Evolutionary conservation across 1,139 yeast species (phyloP).

Genomic region (Taphrina populina): DNA sequence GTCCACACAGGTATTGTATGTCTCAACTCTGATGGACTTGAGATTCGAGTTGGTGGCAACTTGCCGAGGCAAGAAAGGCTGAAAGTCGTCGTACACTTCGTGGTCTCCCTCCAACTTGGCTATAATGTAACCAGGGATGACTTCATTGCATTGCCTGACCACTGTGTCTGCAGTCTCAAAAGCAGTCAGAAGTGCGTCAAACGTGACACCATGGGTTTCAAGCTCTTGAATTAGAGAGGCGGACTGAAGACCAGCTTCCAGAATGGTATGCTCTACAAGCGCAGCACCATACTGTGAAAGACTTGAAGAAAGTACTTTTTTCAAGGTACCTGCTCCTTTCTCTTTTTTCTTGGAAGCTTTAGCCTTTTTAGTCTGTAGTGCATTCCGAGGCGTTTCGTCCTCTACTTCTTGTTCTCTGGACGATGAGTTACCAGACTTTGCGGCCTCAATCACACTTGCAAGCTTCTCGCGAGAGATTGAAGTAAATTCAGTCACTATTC

Average conservation of each 20-base stretch:
- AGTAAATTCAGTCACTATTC: constrained; percentile 20
- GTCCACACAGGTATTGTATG: constrained; percentile 81
- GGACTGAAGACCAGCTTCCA: constrained; percentile 36
- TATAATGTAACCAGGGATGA: constrained; percentile 62
- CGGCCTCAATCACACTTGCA: constrained; percentile 9
- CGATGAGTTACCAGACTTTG: background rate
- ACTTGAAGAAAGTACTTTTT: constrained; percentile 66
- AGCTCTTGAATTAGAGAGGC: constrained; percentile 51
- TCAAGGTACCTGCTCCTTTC: constrained; percentile 55
- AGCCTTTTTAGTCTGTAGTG: constrained; percentile 12
- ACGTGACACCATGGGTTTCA: constrained; percentile 45
- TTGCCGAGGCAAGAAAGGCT: constrained; percentile 70
- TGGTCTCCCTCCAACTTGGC: constrained; percentile 51
- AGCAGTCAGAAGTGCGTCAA: constrained; percentile 47
- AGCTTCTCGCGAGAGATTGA: constrained; percentile 29
- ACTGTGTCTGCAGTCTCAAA: constrained; percentile 55
- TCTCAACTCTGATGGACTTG: constrained; percentile 50
- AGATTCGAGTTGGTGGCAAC: constrained; percentile 42
- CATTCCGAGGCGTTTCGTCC: constrained; percentile 18
- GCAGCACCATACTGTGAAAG: constrained; percentile 78
- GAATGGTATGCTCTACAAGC: constrained; percentile 57
- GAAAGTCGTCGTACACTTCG: constrained; percentile 67
- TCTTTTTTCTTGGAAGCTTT: constrained; percentile 23
- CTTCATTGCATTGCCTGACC: constrained; percentile 41
- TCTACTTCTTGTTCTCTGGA: constrained; percentile 15